Evolutionary conservation across 305 asterid species (phyloP), one percentile per base, ranked within the genome.

Genomic region (Plantago rigida): DNA sequence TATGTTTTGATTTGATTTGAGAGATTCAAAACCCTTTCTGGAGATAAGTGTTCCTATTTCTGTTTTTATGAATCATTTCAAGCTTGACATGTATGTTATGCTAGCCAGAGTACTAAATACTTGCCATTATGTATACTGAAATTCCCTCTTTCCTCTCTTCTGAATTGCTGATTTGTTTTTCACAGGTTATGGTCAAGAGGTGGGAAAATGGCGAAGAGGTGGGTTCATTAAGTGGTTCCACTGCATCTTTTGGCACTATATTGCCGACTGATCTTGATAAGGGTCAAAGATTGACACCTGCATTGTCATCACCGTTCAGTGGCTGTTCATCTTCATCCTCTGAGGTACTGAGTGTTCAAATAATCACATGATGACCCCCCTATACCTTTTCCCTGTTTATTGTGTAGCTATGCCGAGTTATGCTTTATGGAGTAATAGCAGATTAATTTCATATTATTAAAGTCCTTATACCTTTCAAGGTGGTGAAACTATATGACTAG

Each of bases 211-310:
- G 84, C 15, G 74, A 52, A 53, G 93, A 80, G 65, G 73, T 75
- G 73, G 81, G 83, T 47, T 14, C 80, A 31, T 67, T 88, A 41
- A 85, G 63, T 67, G 99, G 94, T 48, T 51, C 75, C 60, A 77
- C 77, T 73, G 96, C 94, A 5, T 82, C 88, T 65, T 92, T 88
- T 76, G 95, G 99, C 66, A 71, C 93, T 45, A 47, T 65, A 61
- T 72, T 92, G 60, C 91, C 99, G 62, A 67, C 78, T 51, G 64
- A 76, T 57, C 68, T 77, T 26, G 65, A 81, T 52, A 70, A 71
- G 51, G 86, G 78, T 70, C 71, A 59, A 65, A 81, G 81, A 72
- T 65, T 77, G 51, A 76, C 75, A 62, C 86, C 83, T 71, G 66
- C 70, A 36, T 69, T 70, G 69, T 51, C 96, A 11, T 61, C 78